Evolutionary conservation across 306 rosid genomes (phyloP).

Genomic region (Astragalus membranaceus): DNA sequence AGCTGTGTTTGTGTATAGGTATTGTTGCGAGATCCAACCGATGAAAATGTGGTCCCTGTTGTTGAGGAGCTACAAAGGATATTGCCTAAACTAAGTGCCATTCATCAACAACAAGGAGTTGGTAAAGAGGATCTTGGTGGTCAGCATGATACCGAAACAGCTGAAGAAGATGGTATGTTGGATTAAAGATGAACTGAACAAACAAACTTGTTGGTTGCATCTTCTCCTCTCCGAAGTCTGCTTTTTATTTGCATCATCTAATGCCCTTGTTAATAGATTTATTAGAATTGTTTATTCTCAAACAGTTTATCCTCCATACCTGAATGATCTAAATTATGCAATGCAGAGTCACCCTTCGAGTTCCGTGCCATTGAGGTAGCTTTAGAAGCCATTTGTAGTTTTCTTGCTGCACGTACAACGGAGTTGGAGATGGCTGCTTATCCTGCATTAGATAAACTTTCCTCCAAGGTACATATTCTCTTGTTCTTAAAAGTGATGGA

Average conservation of each 20-base stretch:
- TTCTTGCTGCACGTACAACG: constrained; percentile 87
- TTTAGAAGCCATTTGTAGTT: constrained; percentile 95
- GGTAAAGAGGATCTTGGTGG: constrained; percentile 40
- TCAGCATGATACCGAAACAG: constrained; percentile 50
- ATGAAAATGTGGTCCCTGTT: constrained; percentile 78
- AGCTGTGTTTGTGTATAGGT: constrained; percentile 42
- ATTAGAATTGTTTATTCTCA: neutral
- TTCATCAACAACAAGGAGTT: constrained; percentile 23
- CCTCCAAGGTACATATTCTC: constrained; percentile 57
- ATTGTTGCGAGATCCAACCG: constrained; percentile 75
- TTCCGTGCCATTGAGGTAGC: constrained; percentile 94
- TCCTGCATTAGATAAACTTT: constrained; percentile 93
- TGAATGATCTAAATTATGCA: constrained; percentile 36
- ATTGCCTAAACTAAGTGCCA: constrained; percentile 41
- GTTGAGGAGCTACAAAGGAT: constrained; percentile 83
- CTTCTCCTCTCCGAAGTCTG: neutral
- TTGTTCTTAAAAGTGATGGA: constrained; percentile 6
- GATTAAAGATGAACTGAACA: neutral
- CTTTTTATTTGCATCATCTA: constrained; percentile 7
- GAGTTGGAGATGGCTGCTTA: constrained; percentile 92
- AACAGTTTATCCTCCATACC: neutral
- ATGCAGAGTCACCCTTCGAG: constrained; percentile 90
- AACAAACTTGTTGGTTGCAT: neutral
- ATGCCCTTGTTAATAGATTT: neutral
- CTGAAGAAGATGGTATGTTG: constrained; percentile 78